phyloP scores from a whole-genome alignment of 2,329 filamentous ascomycete species.

The Pseudogymnoascus sp. region DNA sequence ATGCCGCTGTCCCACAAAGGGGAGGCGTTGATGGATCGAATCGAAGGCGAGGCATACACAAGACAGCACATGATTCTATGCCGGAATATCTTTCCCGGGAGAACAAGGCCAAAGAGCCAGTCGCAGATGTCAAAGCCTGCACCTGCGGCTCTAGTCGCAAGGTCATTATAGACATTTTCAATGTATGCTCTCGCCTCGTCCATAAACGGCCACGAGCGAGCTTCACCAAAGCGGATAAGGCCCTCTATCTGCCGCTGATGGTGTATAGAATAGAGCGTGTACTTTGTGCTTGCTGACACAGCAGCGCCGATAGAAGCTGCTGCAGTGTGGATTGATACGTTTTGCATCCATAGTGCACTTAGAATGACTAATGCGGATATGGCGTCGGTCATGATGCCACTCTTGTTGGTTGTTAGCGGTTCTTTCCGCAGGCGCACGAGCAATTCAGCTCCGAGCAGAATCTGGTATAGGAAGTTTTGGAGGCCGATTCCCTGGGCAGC shows the following conservation, averaged over 20 bases:
- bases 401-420: background rate
- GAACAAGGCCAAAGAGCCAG: background rate
- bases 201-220: background rate
- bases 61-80: background rate
- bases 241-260: background rate
- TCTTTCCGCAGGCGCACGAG: background rate
- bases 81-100: background rate
- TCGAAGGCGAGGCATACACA: background rate
- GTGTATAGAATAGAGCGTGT: background rate
- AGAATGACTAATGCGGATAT: background rate
- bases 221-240: background rate
- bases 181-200: background rate
- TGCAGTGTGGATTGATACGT: background rate
- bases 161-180: background rate
- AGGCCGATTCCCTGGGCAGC: background rate
- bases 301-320: background rate
- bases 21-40: background rate
- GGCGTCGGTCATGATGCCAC: background rate
- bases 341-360: background rate
- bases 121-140: background rate
- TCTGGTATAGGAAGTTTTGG: background rate
- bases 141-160: background rate
- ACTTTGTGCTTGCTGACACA: background rate
- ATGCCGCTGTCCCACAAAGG: background rate
- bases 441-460: background rate